Conservation (phyloP, 1,284 basidiomycete species). For the Hymenochaete sp. region DNA sequence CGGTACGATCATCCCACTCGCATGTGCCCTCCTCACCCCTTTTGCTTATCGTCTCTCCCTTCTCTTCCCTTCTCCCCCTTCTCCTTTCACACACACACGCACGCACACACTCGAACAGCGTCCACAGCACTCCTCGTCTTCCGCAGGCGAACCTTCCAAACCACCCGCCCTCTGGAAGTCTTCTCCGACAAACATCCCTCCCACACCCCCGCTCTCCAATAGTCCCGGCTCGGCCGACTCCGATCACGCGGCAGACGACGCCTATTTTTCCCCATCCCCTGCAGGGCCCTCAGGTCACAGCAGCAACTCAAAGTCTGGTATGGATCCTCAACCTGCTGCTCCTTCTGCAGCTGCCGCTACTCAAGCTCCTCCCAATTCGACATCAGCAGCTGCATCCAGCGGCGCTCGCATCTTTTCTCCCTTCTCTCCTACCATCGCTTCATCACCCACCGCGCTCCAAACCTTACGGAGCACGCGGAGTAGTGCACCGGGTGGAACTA, state of each 20-base stretch:
- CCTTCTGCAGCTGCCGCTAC: slow-evolving; percentile 1
- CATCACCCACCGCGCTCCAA: slow-evolving; percentile 8
- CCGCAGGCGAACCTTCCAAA: not conserved
- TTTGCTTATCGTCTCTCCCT: not conserved
- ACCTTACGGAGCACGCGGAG: slow-evolving; percentile 13
- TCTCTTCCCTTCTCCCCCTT: not conserved
- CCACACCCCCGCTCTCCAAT: slow-evolving; percentile 15
- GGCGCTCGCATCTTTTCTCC: not conserved
- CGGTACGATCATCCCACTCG: not conserved
- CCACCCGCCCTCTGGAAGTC: not conserved
- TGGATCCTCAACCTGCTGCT: not conserved
- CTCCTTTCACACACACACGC: not conserved
- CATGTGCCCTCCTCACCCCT: no score
- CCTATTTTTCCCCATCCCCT: slow-evolving; percentile 13
- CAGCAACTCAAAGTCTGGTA: not conserved
- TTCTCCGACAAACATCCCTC: slow-evolving; percentile 1
- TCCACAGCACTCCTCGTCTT: not conserved
- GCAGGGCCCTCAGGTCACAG: not conserved
- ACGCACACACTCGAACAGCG: not conserved
- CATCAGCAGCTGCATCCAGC: not conserved
- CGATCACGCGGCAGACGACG: slow-evolving; percentile 9
- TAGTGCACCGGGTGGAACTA: slow-evolving; percentile 4
- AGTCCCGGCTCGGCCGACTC: slow-evolving; percentile 17
- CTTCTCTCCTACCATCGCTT: slow-evolving; percentile 9
- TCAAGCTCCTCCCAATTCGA: no score